Evolutionary conservation across 306 rosid genomes (phyloP), one percentile per base, ranked within the genome.

Genomic region (Clitoria ternatea): DNA sequence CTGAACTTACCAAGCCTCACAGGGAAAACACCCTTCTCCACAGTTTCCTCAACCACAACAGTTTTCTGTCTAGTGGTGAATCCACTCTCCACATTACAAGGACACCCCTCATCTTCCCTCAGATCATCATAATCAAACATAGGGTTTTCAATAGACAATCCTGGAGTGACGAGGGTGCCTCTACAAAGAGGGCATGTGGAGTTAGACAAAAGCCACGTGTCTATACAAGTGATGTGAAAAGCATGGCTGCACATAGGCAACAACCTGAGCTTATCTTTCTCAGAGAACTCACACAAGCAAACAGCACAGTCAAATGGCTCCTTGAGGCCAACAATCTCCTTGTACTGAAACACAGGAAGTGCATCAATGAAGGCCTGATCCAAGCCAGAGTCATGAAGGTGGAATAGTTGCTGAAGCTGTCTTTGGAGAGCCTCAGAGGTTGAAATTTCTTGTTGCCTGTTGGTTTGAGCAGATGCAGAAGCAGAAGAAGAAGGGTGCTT

Each of bases 341-440:
- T 87, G 72, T 89, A 94, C 72, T 85, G 96, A 66, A 94, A 94
- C 75, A 94, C 99, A 76, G 99, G 99, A 56, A 94, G 94, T 3
- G 99, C 99, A 47, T 94, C 99, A 52, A 94, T 94, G 72, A 89
- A 94, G 69, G 97, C 92, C 60, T 94, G 99, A 86, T 94, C 99
- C 32, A 94, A 72, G 36, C 99, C 99, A 14, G 99, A 94, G 64
- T 94, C 99, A 68, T 94, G 99, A 9, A 91, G 95, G 50, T 94
- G 97, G 71, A 93, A 93, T 35, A 93, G 98, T 59, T 93, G 98
- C 48, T 93, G 98, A 0, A 93, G 89, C 81, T 93, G 99, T 59
- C 99, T 87, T 65, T 94, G 99, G 24, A 94, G 95, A 50, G 88
- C 92, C 83, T 94, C 99, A 33, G 96, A 82, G 72, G 84, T 82